phyloP scores from a whole-genome alignment of 2,329 filamentous ascomycete species.

The Phaeosphaeriaceae sp. region DNA sequence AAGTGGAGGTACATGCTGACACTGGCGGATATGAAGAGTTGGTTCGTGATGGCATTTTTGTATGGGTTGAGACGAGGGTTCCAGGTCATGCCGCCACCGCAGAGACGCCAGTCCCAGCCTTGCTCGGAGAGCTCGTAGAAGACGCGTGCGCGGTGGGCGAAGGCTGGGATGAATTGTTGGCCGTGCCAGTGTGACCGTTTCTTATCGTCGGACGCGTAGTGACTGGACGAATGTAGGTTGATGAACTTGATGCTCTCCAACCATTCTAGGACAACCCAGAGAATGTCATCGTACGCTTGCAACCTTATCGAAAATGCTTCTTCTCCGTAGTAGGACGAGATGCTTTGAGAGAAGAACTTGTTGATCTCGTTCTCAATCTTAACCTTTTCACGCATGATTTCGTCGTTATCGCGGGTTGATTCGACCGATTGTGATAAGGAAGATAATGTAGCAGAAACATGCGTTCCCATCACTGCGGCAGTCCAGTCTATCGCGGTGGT shows the following conservation, averaged over 20 bases:
- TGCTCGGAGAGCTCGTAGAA: slow-evolving; percentile 83
- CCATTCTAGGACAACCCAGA: slow-evolving; percentile 95
- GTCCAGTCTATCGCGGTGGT: slow-evolving; percentile 93
- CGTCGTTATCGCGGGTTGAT: slow-evolving; percentile 49
- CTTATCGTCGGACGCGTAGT: slow-evolving; percentile 56
- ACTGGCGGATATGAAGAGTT: slow-evolving; percentile 85
- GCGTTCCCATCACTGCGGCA: slow-evolving; percentile 80
- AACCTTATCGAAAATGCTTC: slow-evolving; percentile 76
- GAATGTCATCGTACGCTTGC: slow-evolving; percentile 90
- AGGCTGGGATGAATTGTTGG: slow-evolving; percentile 74
- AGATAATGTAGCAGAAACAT: slow-evolving; percentile 74
- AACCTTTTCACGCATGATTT: background rate
- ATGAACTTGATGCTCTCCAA: slow-evolving; percentile 82
- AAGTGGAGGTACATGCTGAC: slow-evolving; percentile 90
- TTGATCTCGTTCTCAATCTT: slow-evolving; percentile 79
- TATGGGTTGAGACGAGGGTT: slow-evolving; percentile 77
- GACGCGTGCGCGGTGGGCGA: slow-evolving; percentile 80
- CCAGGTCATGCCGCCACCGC: slow-evolving; percentile 90
- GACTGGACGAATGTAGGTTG: slow-evolving; percentile 68
- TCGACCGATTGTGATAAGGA: slow-evolving; percentile 67
- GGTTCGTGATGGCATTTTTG: slow-evolving; percentile 96
- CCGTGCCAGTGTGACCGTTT: slow-evolving; percentile 70
- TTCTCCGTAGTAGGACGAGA: slow-evolving; percentile 86
- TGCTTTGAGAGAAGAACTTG: slow-evolving; percentile 77
- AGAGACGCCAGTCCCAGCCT: slow-evolving; percentile 84